Percentiles rank a stretch among this genome's conserved stretches.
These are phyloP conservation scores for Thermoascus crustaceus DNA, from an alignment of 2,329 filamentous ascomycete genomes.

Conservation along the genomic window DNA sequence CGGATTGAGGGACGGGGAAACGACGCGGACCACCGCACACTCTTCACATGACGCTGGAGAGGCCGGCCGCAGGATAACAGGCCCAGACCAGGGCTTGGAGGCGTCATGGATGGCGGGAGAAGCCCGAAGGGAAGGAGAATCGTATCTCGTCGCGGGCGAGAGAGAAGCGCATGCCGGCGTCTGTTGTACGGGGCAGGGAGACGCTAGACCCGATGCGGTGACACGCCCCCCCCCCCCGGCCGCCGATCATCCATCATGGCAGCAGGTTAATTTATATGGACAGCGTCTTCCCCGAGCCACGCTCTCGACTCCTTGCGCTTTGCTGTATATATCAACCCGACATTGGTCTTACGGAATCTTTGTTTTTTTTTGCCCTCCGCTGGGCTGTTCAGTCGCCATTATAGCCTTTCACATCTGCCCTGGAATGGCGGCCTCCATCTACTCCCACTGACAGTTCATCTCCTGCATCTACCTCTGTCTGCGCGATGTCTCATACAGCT, in stretches of 20 bases:
- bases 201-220: too few relatives aligned
- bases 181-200: too few relatives aligned
- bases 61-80: slow-evolving; percentile 12
- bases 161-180: not conserved
- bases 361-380: not conserved
- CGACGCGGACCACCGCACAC: slow-evolving; percentile 7
- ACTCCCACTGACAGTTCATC: slow-evolving; percentile 2
- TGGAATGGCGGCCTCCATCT: slow-evolving; percentile 8
- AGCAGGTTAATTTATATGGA: too few relatives aligned
- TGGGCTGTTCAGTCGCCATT: not conserved
- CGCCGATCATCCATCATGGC: not conserved
- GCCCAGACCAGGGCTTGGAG: slow-evolving; percentile 8
- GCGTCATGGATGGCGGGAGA: slow-evolving; percentile 12
- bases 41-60: slow-evolving; percentile 10
- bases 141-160: not conserved
- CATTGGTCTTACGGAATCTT: not conserved
- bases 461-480: not conserved
- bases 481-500: slow-evolving; percentile 25
- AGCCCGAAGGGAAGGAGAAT: not conserved
- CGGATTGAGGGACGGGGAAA: slow-evolving; percentile 12
- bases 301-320: too few relatives aligned
- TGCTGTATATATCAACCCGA: too few relatives aligned
- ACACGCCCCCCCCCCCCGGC: too few relatives aligned
- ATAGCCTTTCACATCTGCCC: slow-evolving; percentile 1
- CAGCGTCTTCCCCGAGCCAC: too few relatives aligned